Conservation (phyloP, 1,139 yeast species). For the Candida sojae region DNA sequence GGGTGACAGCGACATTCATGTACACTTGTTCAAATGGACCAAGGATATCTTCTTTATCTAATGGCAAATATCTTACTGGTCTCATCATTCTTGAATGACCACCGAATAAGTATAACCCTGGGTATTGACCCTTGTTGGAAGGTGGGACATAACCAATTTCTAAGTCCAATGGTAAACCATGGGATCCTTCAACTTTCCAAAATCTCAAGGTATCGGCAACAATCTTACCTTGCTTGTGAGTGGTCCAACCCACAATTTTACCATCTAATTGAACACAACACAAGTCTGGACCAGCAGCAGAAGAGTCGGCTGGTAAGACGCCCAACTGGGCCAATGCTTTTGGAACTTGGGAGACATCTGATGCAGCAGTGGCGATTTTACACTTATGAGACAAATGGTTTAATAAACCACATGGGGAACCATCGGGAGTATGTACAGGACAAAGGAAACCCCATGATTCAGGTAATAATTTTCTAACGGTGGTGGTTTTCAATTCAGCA, state of each 20-base stretch:
- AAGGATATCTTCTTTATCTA: constrained; percentile 78
- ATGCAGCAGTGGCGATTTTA: constrained; percentile 73
- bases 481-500: constrained; percentile 95
- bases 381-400: constrained; percentile 97
- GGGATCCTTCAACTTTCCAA: constrained; percentile 86
- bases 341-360: constrained; percentile 77
- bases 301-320: constrained; percentile 72
- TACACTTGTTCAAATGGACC: constrained; percentile 99
- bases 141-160: constrained; percentile 98
- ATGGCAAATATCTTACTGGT: constrained; percentile 88
- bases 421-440: constrained; percentile 99
- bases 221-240: constrained; percentile 83
- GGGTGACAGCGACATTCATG: constrained; percentile 94
- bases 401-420: constrained; percentile 97
- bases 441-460: constrained; percentile 99
- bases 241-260: constrained; percentile 88
- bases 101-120: constrained; percentile 89
- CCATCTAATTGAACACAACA: constrained; percentile 96
- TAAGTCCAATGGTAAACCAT: constrained; percentile 77
- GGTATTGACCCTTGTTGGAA: constrained; percentile 92
- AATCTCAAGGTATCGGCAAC: constrained; percentile 88
- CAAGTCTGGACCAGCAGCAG: constrained; percentile 84
- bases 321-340: constrained; percentile 72
- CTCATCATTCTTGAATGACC: constrained; percentile 95
- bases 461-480: constrained; percentile 93